Conservation (phyloP, 768 basidiomycete genomes). For the Lactifluus subvellereus region DNA sequence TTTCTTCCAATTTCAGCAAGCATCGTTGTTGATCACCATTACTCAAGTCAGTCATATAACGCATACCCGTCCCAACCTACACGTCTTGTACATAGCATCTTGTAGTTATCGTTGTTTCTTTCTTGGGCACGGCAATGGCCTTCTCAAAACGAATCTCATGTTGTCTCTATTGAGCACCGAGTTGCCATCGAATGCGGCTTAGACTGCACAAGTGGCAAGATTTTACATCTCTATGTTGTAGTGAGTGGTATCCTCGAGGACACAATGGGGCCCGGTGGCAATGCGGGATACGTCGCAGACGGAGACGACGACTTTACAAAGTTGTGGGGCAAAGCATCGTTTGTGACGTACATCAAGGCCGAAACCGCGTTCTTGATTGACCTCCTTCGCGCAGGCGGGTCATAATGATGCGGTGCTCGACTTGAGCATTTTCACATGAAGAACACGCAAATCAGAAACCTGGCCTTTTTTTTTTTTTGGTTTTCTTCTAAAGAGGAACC, state of each 20-base stretch:
- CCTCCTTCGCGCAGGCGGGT: slow-evolving; percentile 1
- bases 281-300: neutral
- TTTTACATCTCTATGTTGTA: neutral
- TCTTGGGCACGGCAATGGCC: too few relatives aligned
- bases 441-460: too few relatives aligned
- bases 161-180: too few relatives aligned
- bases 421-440: slow-evolving; percentile 7
- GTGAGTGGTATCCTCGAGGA: too few relatives aligned
- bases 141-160: too few relatives aligned
- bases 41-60: neutral
- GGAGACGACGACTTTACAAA: neutral
- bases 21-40: neutral
- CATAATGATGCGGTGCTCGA: neutral
- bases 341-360: neutral
- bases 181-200: too few relatives aligned
- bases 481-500: too few relatives aligned
- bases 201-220: too few relatives aligned
- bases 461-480: too few relatives aligned
- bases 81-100: neutral
- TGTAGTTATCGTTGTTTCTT: too few relatives aligned
- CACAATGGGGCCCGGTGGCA: neutral
- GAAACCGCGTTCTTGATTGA: neutral
- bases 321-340: slow-evolving; percentile 2
- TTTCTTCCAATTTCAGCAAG: neutral
- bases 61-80: neutral